phyloP scores from a whole-genome alignment of 1,139 yeast species.

The Kluyveromyces marxianus region DNA sequence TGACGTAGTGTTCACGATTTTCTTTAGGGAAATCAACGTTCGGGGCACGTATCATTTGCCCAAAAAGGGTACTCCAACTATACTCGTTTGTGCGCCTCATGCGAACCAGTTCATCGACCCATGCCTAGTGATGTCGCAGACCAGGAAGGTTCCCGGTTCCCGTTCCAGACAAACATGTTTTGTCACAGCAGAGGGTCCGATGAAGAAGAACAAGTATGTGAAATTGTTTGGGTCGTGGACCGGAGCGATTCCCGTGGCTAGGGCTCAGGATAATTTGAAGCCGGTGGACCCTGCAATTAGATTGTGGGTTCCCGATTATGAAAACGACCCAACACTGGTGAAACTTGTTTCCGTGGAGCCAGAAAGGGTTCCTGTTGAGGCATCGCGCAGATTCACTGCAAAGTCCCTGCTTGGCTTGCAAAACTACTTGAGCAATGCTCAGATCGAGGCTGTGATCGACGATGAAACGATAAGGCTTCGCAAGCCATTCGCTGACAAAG shows the following conservation, averaged over 20 bases:
- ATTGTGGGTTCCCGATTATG: slow-evolving; percentile 37
- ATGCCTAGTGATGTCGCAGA: slow-evolving; percentile 50
- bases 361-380: not conserved
- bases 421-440: slow-evolving; percentile 49
- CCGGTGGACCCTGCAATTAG: slow-evolving; percentile 37
- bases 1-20: slow-evolving; percentile 28
- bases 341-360: slow-evolving; percentile 13
- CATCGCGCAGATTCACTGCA: slow-evolving; percentile 27
- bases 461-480: slow-evolving; percentile 46
- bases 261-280: slow-evolving; percentile 60
- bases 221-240: slow-evolving; percentile 52
- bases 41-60: slow-evolving; percentile 67
- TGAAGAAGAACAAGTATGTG: slow-evolving; percentile 42
- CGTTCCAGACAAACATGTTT: slow-evolving; percentile 42
- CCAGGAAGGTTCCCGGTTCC: slow-evolving; percentile 29
- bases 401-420: slow-evolving; percentile 62
- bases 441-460: slow-evolving; percentile 43
- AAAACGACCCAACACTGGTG: slow-evolving; percentile 30
- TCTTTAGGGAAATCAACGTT: slow-evolving; percentile 63
- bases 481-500: slow-evolving; percentile 39
- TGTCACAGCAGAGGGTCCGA: slow-evolving; percentile 60
- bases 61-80: slow-evolving; percentile 50
- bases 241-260: slow-evolving; percentile 63
- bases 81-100: slow-evolving; percentile 75
- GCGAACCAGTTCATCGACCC: slow-evolving; percentile 78